Base-by-base conservation (phyloP, 2,329 filamentous ascomycete genomes). In the Colletotrichum agaves region DNA sequence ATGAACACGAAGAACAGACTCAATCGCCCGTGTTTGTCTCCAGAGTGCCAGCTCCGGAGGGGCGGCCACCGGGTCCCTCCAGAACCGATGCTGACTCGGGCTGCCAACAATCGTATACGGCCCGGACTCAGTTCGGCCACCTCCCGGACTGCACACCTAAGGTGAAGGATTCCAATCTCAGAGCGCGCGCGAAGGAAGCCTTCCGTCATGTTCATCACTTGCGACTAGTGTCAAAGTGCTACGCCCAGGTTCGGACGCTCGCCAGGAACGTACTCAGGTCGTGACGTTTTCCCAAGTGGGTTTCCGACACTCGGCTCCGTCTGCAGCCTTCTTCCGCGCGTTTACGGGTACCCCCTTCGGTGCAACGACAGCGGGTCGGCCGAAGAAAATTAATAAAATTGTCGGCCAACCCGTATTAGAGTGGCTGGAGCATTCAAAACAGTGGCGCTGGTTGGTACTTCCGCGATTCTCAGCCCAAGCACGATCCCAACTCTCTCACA, bases 251-350 rank as follows among this genome's bases (percentile, higher is more conserved):
- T 53, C 39, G 23, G 61, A 44, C 47, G 33, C n/a, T 10, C 15
- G 23, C 21, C 11, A 35, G 17, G 11, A 31, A 17, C 2, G 19
- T 5, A 21, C 44, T 33, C 33, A 49, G 37, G 50, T 41, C 17
- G 21, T 49, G 21, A 23, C 13, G 31, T 31, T n/a, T 46, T 47
- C 15, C 19, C 50, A 39, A 47, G 61, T n/a, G 53, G 19, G 33
- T 33, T 37, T 15, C 33, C 61, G 61, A 31, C n/a, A 37, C 46
- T 53, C 64, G 61, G 61, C 52, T 47, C 64, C 61, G 53, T 64
- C 11, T 43, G 15, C 27, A 55, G 31, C 53, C 17, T 41, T 39
- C 33, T 53, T n/a, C 53, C 17, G 46, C 19, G 19, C 52, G 13
- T 17, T n/a, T 23, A 23, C 37, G 57, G 55, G 37, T n/a, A 46